Base-by-base conservation (phyloP, 1,139 yeast genomes). In the Tardiomyces digboiensis region DNA sequence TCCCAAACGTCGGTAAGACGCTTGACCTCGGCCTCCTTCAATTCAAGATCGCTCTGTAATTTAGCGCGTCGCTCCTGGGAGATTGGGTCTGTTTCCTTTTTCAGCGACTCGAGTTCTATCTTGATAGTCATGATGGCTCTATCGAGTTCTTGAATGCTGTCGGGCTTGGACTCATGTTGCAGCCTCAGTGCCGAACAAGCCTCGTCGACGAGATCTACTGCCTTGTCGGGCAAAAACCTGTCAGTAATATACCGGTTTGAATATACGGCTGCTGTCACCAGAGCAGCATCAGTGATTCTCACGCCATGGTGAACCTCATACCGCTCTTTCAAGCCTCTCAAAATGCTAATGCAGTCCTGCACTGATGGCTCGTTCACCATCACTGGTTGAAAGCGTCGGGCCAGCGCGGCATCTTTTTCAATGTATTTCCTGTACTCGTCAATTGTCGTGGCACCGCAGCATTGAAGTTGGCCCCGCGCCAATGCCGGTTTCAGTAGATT, bases 221-320 rank as follows among this genome's bases (percentile, higher is more conserved):
- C 97, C 66, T 91, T 91, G 61, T 91, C 98, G 0, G 98, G 98
- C 40, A 91, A 70, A 57, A 80, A 87, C 45, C 97, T 68, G 61
- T 91, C 97, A 7, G 95, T 85, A 44, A 91, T 86, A 61, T 91
- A 91, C 51, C 98, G 74, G 58, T 87, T 86, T 26, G 95, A 82
- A 58, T 89, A 79, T 4, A 85, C 80, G 0, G 97, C 96, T 10
- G 97, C 96, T 0, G 96, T 84, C 1, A 91, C 97, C 46, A 91
- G 71, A 0, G 98, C 97, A 38, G 89, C 76, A 61, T 91, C 98
- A 5, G 93, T 76, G 46, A 91, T 87, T 52, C 97, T 76, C n/a
- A 91, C 98, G 64, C 98, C 98, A 59, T 91, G 98, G 59, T 91
- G 98, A 2, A 91, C 96, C 60, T 91, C 98, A 59, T 91, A 91